phyloP scores from a whole-genome alignment of 768 basidiomycete genomes.

The Panaeolus papilionaceus region DNA sequence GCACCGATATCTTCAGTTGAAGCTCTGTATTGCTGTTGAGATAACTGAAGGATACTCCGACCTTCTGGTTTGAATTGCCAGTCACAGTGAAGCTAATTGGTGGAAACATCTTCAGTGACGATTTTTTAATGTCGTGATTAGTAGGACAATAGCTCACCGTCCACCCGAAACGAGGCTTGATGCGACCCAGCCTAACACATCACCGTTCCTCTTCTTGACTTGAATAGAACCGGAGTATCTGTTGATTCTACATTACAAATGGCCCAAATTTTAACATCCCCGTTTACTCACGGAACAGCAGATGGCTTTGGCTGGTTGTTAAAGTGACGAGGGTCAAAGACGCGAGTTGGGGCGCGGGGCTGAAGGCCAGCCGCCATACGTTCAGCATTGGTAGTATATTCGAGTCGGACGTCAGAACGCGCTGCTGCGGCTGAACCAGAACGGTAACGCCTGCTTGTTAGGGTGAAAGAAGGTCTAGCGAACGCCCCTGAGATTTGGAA shows the following conservation, averaged over 20 bases:
- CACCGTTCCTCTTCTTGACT: neutral
- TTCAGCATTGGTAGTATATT: neutral
- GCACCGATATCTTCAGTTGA: neutral
- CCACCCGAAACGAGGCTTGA: neutral
- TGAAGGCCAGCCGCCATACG: conserved; percentile 5
- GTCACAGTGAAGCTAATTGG: neutral
- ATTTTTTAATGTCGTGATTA: neutral
- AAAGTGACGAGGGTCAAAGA: neutral
- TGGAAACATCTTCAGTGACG: neutral
- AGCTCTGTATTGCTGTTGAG: neutral
- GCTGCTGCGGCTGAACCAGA: neutral
- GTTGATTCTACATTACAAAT: neutral
- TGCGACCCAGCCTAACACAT: neutral
- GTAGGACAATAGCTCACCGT: neutral
- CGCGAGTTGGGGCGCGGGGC: neutral
- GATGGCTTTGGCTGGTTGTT: conserved; percentile 1
- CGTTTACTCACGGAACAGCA: neutral
- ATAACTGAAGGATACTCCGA: neutral
- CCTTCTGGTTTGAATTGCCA: neutral
- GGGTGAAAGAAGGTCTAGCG: neutral
- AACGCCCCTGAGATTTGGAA: neutral
- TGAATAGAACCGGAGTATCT: neutral
- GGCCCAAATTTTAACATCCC: no score
- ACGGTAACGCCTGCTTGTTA: neutral
- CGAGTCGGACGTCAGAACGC: neutral